A percentile compares a stretch with the other conserved stretches of the same genome.
Conservation (phyloP, 768 basidiomycete species). For the Boletus tomentosulus region DNA sequence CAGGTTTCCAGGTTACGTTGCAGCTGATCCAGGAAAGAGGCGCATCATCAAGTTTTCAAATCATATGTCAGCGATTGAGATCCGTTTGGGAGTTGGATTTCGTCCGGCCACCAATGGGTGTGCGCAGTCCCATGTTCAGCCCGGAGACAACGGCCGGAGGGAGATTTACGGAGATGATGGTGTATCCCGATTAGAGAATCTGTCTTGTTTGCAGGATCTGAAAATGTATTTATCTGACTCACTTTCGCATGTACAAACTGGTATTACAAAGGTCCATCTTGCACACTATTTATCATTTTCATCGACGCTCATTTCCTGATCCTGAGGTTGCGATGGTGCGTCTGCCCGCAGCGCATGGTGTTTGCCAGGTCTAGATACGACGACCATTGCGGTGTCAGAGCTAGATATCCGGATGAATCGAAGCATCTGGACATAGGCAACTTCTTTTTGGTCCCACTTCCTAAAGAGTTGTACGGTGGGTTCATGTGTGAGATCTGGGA, state of each 20-base stretch:
- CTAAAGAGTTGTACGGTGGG: slow-evolving; percentile 68
- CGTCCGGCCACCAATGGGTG: slow-evolving; percentile 16
- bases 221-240: not conserved
- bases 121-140: slow-evolving; percentile 23
- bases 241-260: slow-evolving; percentile 1
- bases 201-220: slow-evolving; percentile 14
- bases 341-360: slow-evolving; percentile 37
- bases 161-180: slow-evolving; percentile 30
- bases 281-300: slow-evolving; percentile 23
- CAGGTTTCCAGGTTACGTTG: slow-evolving; percentile 55
- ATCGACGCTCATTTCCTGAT: slow-evolving; percentile 29
- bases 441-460: slow-evolving; percentile 74
- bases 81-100: slow-evolving; percentile 67
- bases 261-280: slow-evolving; percentile 21
- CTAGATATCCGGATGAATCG: slow-evolving; percentile 76
- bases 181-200: slow-evolving; percentile 26
- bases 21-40: slow-evolving; percentile 83
- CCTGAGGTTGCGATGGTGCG: slow-evolving; percentile 2
- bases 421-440: slow-evolving; percentile 64
- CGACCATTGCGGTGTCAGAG: slow-evolving; percentile 39
- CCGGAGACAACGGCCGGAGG: slow-evolving; percentile 28
- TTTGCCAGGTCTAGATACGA: slow-evolving; percentile 60
- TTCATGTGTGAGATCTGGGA: slow-evolving; percentile 74
- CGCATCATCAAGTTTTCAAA: slow-evolving; percentile 75
- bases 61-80: slow-evolving; percentile 61